Evolutionary conservation across 768 basidiomycete genomes (phyloP), one percentile per base, ranked within the genome.

Genomic region (Tylopilus sp.): DNA sequence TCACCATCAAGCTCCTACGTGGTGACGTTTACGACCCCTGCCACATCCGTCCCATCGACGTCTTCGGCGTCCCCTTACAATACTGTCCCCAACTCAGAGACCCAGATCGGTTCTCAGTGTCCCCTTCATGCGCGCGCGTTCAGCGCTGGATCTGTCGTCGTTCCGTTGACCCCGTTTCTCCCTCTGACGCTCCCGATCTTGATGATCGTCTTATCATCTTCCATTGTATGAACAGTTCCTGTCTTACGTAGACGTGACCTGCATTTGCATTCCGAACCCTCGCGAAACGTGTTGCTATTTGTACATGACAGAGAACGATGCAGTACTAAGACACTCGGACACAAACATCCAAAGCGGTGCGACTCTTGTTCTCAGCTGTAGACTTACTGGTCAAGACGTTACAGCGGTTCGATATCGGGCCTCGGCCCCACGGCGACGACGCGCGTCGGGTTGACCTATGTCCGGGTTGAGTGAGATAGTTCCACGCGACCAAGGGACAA

Each of bases 351-450:
- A 13, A 15, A 13, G 15, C 31, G 17, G 22, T 26, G 4, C 25
- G 23, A 35, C 23, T 6, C 31, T 6, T 18, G 30, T 20, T 6
- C 31, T 6, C 10, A 12, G 35, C 44, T 17, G 9, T 38, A 18
- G 18, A 9, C 12, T 13, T 44, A 10, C 17, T 10, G 8, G 15
- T 17, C 15, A 15, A 7, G 2, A 6, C 12, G 40, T 41, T 67
- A 83, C 62, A 88, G 62, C 1, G 87, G 81, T 57, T 80, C 74
- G 44, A 95, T 82, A 59, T 82, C 62, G 1, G 85, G 86, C 47
- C 79, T 66, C 0, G 91, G 92, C 1, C 92, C 92, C 6, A 77
- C 69, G 3, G 91, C 84, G 4, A 95, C 83, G 58, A 95, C 71
- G 40, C 86, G 79, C 6, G 81, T 79, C 6, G 86, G 86, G 68